phyloP scores from a whole-genome alignment of 1,284 basidiomycete species.

The Pseudozyma hubeiensis region DNA sequence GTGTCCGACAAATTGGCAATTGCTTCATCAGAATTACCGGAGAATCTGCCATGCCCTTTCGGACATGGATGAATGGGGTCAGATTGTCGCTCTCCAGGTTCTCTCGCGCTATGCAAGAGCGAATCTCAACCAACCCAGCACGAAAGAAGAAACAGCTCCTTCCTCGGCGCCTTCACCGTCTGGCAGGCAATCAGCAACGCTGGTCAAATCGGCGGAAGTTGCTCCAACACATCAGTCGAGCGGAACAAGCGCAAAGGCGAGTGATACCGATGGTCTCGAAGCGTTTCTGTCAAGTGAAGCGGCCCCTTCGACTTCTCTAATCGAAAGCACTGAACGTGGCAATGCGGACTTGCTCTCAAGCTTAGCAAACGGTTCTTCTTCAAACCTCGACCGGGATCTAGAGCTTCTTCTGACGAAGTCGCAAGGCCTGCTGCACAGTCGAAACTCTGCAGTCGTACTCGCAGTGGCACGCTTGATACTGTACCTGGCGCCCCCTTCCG shows the following conservation, averaged over 20 bases:
- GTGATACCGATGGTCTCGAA: slow-evolving; percentile 37
- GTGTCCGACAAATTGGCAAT: slow-evolving; percentile 71
- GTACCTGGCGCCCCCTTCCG: slow-evolving; percentile 31
- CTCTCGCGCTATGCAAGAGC: slow-evolving; percentile 84
- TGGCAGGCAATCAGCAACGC: slow-evolving; percentile 1
- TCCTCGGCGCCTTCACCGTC: neutral
- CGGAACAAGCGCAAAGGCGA: neutral
- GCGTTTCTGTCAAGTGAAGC: slow-evolving; percentile 35
- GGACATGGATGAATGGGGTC: slow-evolving; percentile 97
- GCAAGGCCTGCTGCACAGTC: slow-evolving; percentile 46
- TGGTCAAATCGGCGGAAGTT: slow-evolving; percentile 5
- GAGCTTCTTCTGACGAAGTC: slow-evolving; percentile 55
- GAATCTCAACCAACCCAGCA: slow-evolving; percentile 34
- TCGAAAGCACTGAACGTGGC: neutral
- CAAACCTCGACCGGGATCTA: slow-evolving; percentile 57
- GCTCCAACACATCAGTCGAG: neutral
- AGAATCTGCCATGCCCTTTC: slow-evolving; percentile 84
- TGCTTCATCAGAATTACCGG: slow-evolving; percentile 88
- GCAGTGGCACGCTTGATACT: slow-evolving; percentile 41
- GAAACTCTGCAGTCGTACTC: slow-evolving; percentile 57
- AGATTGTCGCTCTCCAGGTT: slow-evolving; percentile 82
- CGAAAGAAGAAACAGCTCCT: neutral
- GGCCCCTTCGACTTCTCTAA: neutral
- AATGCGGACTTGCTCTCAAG: neutral
- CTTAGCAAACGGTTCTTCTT: neutral